These are phyloP conservation scores for Taphrina betulina DNA, from an alignment of 1,139 yeast genomes.

Conservation along the genomic window DNA sequence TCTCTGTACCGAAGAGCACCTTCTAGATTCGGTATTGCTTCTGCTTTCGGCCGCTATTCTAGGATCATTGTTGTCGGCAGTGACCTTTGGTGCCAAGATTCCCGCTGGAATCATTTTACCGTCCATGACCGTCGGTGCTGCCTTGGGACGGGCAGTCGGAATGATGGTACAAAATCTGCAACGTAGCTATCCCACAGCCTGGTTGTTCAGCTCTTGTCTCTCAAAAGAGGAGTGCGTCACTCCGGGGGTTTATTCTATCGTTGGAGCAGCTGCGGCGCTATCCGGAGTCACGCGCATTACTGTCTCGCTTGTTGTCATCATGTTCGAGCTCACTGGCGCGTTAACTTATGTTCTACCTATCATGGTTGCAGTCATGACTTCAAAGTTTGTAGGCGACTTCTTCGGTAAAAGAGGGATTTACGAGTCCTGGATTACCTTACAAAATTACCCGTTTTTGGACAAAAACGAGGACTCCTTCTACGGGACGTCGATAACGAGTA, in stretches of 20 bases:
- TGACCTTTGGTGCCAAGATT: slow-evolving; percentile 61
- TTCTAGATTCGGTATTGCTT: slow-evolving; percentile 46
- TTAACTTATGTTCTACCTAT: slow-evolving; percentile 52
- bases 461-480: slow-evolving; percentile 9
- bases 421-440: slow-evolving; percentile 17
- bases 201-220: slow-evolving; percentile 11
- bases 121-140: slow-evolving; percentile 66
- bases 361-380: slow-evolving; percentile 34
- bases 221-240: slow-evolving; percentile 7
- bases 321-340: slow-evolving; percentile 62
- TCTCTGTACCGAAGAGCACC: slow-evolving; percentile 51
- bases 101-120: slow-evolving; percentile 71
- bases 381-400: slow-evolving; percentile 34
- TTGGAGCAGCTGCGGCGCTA: slow-evolving; percentile 66
- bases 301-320: slow-evolving; percentile 53
- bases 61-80: slow-evolving; percentile 52
- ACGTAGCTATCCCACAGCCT: slow-evolving; percentile 49
- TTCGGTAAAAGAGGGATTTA: slow-evolving; percentile 33
- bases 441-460: slow-evolving; percentile 25
- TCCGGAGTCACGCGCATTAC: slow-evolving; percentile 69
- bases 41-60: slow-evolving; percentile 51
- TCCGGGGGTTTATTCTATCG: slow-evolving; percentile 53
- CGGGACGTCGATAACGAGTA: background rate
- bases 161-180: slow-evolving; percentile 52
- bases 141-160: slow-evolving; percentile 59